These are phyloP conservation scores for Vigna mungo DNA, from an alignment of 306 rosid genomes.

Conservation along the genomic window DNA sequence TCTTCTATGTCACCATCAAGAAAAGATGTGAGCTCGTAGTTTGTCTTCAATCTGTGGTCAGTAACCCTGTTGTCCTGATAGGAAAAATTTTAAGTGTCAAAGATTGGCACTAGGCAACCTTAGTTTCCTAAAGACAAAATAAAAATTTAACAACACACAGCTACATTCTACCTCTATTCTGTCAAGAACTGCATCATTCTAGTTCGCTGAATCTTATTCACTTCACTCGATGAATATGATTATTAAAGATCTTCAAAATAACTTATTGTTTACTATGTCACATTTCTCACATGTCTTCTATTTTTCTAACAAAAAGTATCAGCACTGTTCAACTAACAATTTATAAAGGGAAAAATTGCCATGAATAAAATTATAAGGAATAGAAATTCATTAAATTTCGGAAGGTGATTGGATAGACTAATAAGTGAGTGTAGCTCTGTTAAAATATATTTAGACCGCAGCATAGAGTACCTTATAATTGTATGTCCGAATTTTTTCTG, in stretches of 20 bases:
- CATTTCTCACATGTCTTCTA: constrained; percentile 22
- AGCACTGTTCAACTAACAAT: constrained; percentile 24
- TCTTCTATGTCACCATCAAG: constrained; percentile 81
- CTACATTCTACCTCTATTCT: constrained; percentile 23
- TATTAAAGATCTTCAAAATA: neutral
- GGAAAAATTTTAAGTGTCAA: constrained; percentile 3
- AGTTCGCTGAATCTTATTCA: constrained; percentile 16
- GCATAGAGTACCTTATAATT: constrained; percentile 79
- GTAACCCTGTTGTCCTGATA: constrained; percentile 93
- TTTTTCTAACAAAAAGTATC: constrained; percentile 10
- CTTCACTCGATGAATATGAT: constrained; percentile 20
- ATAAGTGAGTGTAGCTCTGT: neutral
- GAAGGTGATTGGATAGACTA: constrained; percentile 24
- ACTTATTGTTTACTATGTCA: neutral
- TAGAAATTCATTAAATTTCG: constrained; percentile 22
- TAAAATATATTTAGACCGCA: constrained; percentile 33
- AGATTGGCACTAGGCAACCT: constrained; percentile 38
- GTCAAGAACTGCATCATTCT: constrained; percentile 30
- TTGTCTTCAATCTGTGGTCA: constrained; percentile 89
- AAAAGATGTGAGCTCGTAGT: constrained; percentile 88
- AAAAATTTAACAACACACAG: neutral
- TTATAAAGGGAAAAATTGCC: constrained; percentile 1
- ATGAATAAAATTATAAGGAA: constrained; percentile 26
- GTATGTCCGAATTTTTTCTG: constrained; percentile 94
- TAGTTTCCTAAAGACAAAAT: constrained; percentile 21